Conservation (phyloP, 371 early-diverging fungal species). For the Conidiobolus incongruus region DNA sequence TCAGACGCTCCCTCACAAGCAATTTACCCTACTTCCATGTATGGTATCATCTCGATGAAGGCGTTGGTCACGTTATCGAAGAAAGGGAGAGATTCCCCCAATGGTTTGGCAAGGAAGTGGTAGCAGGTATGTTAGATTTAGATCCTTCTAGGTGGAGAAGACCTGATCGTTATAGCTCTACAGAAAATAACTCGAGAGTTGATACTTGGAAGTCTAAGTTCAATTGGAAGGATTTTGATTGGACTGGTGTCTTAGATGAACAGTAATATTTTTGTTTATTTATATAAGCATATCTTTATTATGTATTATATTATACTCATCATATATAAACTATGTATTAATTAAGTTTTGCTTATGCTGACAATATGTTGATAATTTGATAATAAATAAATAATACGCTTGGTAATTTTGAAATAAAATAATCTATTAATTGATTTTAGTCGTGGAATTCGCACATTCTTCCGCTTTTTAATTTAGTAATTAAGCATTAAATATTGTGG, state of each 20-base stretch:
- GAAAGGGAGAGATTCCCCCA: conserved; percentile 43
- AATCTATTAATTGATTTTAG: too few species aligned
- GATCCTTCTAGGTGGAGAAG: conserved; percentile 14
- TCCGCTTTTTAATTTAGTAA: too few species aligned
- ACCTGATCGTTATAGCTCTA: conserved; percentile 3
- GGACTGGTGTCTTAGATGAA: conserved; percentile 13
- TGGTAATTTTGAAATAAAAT: too few species aligned
- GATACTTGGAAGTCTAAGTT: conserved; percentile 5
- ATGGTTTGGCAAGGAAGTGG: conserved; percentile 47
- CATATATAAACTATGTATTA: too few species aligned
- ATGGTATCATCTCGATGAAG: conserved; percentile 74
- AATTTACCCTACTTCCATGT: conserved; percentile 88
- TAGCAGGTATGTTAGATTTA: conserved; percentile 13
- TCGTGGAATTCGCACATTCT: too few species aligned
- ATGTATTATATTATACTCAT: too few species aligned
- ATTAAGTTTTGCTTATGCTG: too few species aligned
- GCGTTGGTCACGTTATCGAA: conserved; percentile 92
- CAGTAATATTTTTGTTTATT: too few species aligned
- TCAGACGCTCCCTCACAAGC: conserved; percentile 40
- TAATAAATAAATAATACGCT: too few species aligned
- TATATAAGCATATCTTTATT: too few species aligned
- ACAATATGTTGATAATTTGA: too few species aligned
- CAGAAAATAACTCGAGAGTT: not conserved
- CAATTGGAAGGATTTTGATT: conserved; percentile 14
- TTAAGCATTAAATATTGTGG: too few species aligned